Conservation (phyloP, 805 yeast species). For the Lipomyces oligophaga region DNA sequence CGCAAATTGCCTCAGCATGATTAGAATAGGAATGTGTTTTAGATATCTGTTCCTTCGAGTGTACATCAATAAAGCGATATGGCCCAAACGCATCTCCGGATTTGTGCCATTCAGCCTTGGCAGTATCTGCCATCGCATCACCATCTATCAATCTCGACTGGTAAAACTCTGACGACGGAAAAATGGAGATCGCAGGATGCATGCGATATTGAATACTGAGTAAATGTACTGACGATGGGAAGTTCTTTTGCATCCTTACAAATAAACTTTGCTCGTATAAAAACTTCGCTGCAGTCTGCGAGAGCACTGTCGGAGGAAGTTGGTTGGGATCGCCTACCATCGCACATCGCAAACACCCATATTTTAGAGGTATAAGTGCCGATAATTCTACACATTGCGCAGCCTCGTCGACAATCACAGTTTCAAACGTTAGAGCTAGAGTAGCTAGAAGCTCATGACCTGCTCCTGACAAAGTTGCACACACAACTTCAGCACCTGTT, state of each 20-base stretch:
- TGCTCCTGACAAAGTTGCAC: conserved; percentile 89
- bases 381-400: conserved; percentile 95
- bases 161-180: conserved; percentile 85
- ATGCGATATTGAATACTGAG: conserved; percentile 93
- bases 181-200: conserved; percentile 87
- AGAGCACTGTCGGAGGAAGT: conserved; percentile 92
- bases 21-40: conserved; percentile 70
- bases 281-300: conserved; percentile 75
- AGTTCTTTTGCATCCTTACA: conserved; percentile 80
- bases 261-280: conserved; percentile 88
- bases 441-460: conserved; percentile 82
- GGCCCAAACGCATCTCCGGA: conserved; percentile 54
- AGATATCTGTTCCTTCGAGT: conserved; percentile 64
- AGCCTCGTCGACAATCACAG: conserved; percentile 94
- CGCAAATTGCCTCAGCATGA: conserved; percentile 64
- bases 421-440: conserved; percentile 73
- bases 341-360: conserved; percentile 84
- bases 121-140: conserved; percentile 57
- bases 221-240: conserved; percentile 59
- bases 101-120: conserved; percentile 72
- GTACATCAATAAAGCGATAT: conserved; percentile 68
- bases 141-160: conserved; percentile 72
- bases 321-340: conserved; percentile 99
- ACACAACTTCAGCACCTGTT: conserved; percentile 74
- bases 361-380: conserved; percentile 83